Evolutionary conservation across 2,329 filamentous ascomycete species (phyloP).

Genomic region (Pleomassaria siparia): DNA sequence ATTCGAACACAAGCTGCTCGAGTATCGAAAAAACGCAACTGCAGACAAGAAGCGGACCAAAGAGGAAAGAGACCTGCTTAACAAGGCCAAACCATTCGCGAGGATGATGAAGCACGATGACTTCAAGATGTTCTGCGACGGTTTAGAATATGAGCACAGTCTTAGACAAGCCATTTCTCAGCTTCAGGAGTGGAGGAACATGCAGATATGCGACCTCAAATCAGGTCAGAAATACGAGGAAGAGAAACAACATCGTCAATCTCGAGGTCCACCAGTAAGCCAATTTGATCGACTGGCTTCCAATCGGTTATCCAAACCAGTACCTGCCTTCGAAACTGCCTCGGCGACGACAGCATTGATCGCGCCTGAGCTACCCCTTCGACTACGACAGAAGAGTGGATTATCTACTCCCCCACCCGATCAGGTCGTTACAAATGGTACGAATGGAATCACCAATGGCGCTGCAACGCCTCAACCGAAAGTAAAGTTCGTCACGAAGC

Average conservation of each 20-base stretch:
- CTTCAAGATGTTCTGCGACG: conserved; percentile 82
- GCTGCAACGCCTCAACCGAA: conserved; percentile 43
- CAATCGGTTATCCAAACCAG: conserved; percentile 66
- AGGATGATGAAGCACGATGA: conserved; percentile 95
- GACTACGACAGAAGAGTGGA: conserved; percentile 49
- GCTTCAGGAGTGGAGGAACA: conserved; percentile 88
- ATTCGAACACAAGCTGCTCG: conserved; percentile 90
- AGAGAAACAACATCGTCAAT: conserved; percentile 77
- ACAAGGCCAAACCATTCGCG: conserved; percentile 93
- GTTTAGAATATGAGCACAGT: conserved; percentile 87
- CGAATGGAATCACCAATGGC: conserved; percentile 44
- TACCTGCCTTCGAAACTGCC: conserved; percentile 65
- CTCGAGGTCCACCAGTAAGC: conserved; percentile 67
- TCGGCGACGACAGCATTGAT: conserved; percentile 75
- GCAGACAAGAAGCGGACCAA: conserved; percentile 94
- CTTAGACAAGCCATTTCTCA: conserved; percentile 86
- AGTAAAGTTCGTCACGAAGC: conserved; percentile 56
- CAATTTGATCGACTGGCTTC: conserved; percentile 84
- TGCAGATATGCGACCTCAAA: conserved; percentile 80
- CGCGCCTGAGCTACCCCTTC: conserved; percentile 74
- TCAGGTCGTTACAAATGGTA: conserved; percentile 54
- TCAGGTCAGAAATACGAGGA: conserved; percentile 89
- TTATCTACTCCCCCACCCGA: conserved; percentile 45
- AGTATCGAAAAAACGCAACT: conserved; percentile 89
- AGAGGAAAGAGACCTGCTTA: conserved; percentile 86